Percentiles rank a stretch among this genome's conserved stretches.
phyloP scores from a whole-genome alignment of 78 protist species.

The Dictyostelium citrinum region DNA sequence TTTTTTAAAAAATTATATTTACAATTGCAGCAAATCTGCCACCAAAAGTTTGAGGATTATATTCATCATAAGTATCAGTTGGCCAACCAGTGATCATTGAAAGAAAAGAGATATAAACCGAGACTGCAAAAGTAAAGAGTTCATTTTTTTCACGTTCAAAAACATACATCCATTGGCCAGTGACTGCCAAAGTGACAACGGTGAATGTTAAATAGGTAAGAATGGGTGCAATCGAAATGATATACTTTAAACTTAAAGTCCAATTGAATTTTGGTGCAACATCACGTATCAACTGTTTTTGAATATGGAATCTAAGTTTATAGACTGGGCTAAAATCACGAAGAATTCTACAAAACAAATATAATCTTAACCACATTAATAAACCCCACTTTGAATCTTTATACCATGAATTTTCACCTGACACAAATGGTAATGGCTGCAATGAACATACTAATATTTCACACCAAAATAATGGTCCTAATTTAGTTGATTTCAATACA shows the following conservation, averaged over 20 bases:
- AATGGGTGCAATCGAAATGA: conserved; percentile 10
- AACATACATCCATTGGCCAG: conserved; percentile 41
- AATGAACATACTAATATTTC: conserved; percentile 16
- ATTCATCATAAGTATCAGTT: conserved; percentile 64
- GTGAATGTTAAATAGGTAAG: conserved; percentile 18
- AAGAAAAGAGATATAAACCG: conserved; percentile 46
- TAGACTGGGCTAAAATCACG: conserved; percentile 59
- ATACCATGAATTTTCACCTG: neutral
- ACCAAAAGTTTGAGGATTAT: conserved; percentile 47
- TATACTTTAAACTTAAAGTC: conserved; percentile 44
- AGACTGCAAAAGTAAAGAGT: conserved; percentile 15
- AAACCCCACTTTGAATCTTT: conserved; percentile 73
- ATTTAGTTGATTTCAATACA: conserved; percentile 45
- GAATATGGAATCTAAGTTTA: neutral
- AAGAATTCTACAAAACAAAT: conserved; percentile 28
- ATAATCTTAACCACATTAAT: conserved; percentile 64
- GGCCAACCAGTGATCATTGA: conserved; percentile 71
- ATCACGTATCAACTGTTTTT: neutral
- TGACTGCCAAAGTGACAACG: neutral
- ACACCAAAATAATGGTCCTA: conserved; percentile 59
- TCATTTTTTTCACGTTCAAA: conserved; percentile 36
- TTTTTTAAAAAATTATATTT: neutral
- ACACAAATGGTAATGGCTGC: conserved; percentile 50
- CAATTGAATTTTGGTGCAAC: conserved; percentile 62
- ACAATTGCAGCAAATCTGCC: conserved; percentile 70